phyloP scores from a whole-genome alignment of 768 basidiomycete genomes.

The Hypholoma fasciculare region DNA sequence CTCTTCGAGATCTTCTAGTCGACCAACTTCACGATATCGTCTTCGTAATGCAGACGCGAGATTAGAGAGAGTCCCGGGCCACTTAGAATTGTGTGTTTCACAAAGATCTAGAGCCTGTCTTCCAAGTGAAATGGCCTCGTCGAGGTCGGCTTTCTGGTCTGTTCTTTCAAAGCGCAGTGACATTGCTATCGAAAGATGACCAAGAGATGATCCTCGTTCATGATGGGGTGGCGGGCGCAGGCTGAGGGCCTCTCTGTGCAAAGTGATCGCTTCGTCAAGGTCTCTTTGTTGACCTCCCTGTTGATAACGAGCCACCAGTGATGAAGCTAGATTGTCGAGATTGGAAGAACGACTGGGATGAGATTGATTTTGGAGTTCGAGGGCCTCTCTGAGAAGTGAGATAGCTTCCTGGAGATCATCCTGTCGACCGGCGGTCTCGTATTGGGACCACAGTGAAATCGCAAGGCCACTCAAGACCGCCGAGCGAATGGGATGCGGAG shows the following conservation, averaged over 20 bases:
- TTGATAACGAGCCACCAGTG: neutral
- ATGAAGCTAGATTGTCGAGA: neutral
- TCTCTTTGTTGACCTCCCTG: neutral
- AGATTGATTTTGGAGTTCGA: neutral
- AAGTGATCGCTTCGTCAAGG: slow-evolving; percentile 7
- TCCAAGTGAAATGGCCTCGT: slow-evolving; percentile 1
- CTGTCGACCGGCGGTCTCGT: neutral
- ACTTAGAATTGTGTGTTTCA: neutral
- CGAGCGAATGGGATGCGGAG: neutral
- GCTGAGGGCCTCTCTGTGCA: slow-evolving; percentile 2
- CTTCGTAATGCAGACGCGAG: neutral
- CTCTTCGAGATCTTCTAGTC: no score
- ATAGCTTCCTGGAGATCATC: neutral
- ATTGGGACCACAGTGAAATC: neutral
- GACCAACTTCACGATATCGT: neutral
- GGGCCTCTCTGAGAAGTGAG: neutral
- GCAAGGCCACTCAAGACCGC: neutral
- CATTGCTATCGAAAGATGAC: slow-evolving; percentile 1
- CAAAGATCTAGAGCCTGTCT: neutral
- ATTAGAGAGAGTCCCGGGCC: neutral
- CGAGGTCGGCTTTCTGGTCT: neutral
- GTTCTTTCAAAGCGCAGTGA: neutral
- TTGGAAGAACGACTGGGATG: neutral
- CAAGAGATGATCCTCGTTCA: neutral
- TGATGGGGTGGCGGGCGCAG: slow-evolving; percentile 3